Evolutionary conservation across 768 basidiomycete genomes (phyloP), one percentile per base, ranked within the genome.

Genomic region (Kwoniella pini): DNA sequence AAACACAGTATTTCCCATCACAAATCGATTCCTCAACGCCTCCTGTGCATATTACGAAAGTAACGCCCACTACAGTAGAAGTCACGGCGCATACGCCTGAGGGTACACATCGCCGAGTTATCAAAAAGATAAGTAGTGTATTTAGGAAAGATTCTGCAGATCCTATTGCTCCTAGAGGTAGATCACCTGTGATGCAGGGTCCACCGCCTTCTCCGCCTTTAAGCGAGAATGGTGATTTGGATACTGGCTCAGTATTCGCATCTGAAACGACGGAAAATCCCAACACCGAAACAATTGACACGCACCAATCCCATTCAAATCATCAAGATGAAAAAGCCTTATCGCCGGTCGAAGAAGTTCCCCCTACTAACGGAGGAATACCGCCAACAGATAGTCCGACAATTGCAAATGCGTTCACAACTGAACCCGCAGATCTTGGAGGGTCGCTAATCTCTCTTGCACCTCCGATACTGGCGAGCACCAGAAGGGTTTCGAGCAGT

Each of bases 191-290:
- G 28, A 69, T 64, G 64, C 64, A 67, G 45, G 68, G 62, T 9
- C 57, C 75, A 15, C 77, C 77, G 30, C 75, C 75, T 15, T 75
- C 72, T 51, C 77, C 77, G 19, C 77, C 77, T 1, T 46, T 75
- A n/a, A 76, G 75, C 54, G 70, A 73, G 63, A 48, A 27, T 26
- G 57, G 48, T 39, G 60, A 60, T 33, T n/a, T 27, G 7, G 40
- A 30, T 15, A 19, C 43, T 10, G 50, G 24, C 10, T 50, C 43
- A 11, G 55, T 57, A 22, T 30, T 57, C 30, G 31, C 60, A 21
- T 45, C 56, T 10, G 60, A 65, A 33, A 46, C 46, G 1, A 62
- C 59, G 10, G 64, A 65, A 24, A 51, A 40, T 24, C 24, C 24
- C 1, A 52, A 43, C 12, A 7, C 40, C 5, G 40, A 42, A 19